A percentile compares a stretch with the other conserved stretches of the same genome.
Conservation (phyloP, 163 green algal genomes). For the Scenedesmus sp. region DNA sequence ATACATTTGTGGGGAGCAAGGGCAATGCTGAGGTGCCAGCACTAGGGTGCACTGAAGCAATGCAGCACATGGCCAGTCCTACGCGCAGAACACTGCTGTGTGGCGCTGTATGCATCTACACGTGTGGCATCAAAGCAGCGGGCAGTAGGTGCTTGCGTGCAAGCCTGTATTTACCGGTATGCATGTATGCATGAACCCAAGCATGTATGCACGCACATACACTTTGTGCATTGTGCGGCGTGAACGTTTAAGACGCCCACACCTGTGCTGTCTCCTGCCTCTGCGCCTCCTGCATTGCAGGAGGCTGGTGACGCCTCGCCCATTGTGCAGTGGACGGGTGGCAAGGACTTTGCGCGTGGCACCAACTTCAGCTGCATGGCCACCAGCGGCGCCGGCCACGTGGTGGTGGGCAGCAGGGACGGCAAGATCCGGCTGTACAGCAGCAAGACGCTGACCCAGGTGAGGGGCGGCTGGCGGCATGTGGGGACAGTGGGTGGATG, state of each 20-base stretch:
- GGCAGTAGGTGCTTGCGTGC: not conserved
- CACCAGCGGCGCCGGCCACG: conserved; percentile 91
- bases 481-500: too few species aligned
- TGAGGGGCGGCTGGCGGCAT: not conserved
- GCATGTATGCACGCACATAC: not conserved
- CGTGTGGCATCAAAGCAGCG: not conserved
- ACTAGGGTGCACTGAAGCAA: not conserved
- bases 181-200: not conserved
- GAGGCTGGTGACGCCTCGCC: conserved; percentile 52
- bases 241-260: not conserved
- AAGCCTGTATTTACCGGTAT: not conserved
- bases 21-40: not conserved
- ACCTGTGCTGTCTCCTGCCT: not conserved
- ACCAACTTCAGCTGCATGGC: conserved; percentile 97
- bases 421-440: conserved; percentile 94
- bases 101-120: not conserved
- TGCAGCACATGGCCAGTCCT: not conserved
- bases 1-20: not conserved
- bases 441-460: conserved; percentile 75
- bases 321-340: conserved; percentile 73
- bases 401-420: conserved; percentile 92
- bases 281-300: not conserved
- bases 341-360: conserved; percentile 92
- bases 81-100: not conserved
- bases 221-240: too few species aligned